Conservation (phyloP, 768 basidiomycete genomes). For the Megacollybia marginata region DNA sequence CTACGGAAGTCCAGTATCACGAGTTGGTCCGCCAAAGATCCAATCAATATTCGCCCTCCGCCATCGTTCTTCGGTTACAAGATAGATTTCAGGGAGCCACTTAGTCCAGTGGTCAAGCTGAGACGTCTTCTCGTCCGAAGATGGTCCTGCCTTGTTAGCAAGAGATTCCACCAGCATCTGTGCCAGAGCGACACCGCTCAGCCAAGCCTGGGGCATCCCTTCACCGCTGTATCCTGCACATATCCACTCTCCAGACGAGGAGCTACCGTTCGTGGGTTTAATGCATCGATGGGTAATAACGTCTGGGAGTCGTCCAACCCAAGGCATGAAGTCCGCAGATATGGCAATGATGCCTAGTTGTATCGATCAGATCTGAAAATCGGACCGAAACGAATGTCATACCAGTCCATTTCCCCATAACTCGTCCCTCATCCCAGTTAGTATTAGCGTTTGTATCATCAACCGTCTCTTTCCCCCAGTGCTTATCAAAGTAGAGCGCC, state of each 20-base stretch:
- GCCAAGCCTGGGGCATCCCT: conserved; percentile 69
- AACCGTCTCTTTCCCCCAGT: conserved; percentile 25
- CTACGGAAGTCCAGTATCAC: too few species aligned
- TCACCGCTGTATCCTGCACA: conserved; percentile 66
- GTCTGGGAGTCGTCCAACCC: conserved; percentile 60
- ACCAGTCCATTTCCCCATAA: conserved; percentile 59
- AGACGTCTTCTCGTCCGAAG: background rate
- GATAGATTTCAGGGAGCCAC: conserved; percentile 46
- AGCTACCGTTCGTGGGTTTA: conserved; percentile 7
- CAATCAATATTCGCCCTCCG: conserved; percentile 6
- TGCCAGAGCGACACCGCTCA: conserved; percentile 51
- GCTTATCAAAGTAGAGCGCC: conserved; percentile 43
- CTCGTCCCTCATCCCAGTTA: conserved; percentile 34
- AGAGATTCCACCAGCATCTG: conserved; percentile 47
- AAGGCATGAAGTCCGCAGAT: conserved; percentile 56
- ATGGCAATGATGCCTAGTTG: conserved; percentile 37
- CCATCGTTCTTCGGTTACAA: conserved; percentile 37
- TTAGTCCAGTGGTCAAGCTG: conserved; percentile 14
- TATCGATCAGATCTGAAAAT: too few species aligned
- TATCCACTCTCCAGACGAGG: conserved; percentile 60
- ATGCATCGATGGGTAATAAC: conserved; percentile 34
- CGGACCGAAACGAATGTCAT: too few species aligned
- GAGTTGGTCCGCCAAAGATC: too few species aligned
- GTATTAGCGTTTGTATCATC: conserved; percentile 12
- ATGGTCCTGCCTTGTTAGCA: conserved; percentile 5